Percentiles rank a stretch among this genome's conserved stretches.
phyloP scores from a whole-genome alignment of 1,284 basidiomycete genomes.

The Pholiota adiposa region DNA sequence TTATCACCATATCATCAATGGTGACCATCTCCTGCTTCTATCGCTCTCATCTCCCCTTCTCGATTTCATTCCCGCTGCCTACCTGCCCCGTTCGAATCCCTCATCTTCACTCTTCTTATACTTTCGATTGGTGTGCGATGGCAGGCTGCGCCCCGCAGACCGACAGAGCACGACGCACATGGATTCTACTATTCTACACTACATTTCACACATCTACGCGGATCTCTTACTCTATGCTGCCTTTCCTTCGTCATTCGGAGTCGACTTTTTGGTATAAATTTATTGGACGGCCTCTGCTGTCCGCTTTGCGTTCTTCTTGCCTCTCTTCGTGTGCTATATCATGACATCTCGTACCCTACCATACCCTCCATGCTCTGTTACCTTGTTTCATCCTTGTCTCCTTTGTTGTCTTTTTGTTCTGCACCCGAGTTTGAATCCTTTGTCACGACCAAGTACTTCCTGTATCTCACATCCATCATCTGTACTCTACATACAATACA shows the following conservation, averaged over 20 bases:
- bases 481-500: too few relatives aligned
- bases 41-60: too few relatives aligned
- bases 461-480: too few relatives aligned
- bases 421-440: too few relatives aligned
- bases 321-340: not conserved
- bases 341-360: not conserved
- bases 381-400: not conserved
- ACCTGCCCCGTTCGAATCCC: not conserved
- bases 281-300: not conserved
- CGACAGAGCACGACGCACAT: not conserved
- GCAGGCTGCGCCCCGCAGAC: not conserved
- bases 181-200: not conserved
- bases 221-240: not conserved
- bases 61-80: not conserved
- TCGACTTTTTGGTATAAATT: not conserved
- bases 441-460: not conserved
- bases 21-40: not conserved
- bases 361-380: not conserved
- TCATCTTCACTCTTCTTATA: not conserved
- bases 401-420: too few relatives aligned
- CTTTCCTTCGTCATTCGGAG: not conserved
- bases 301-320: not conserved
- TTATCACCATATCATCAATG: too few relatives aligned
- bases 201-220: not conserved
- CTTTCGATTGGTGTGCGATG: not conserved